Evolutionary conservation across 768 basidiomycete genomes (phyloP), one percentile per base, ranked within the genome.

Genomic region (Termitomyces sp.): DNA sequence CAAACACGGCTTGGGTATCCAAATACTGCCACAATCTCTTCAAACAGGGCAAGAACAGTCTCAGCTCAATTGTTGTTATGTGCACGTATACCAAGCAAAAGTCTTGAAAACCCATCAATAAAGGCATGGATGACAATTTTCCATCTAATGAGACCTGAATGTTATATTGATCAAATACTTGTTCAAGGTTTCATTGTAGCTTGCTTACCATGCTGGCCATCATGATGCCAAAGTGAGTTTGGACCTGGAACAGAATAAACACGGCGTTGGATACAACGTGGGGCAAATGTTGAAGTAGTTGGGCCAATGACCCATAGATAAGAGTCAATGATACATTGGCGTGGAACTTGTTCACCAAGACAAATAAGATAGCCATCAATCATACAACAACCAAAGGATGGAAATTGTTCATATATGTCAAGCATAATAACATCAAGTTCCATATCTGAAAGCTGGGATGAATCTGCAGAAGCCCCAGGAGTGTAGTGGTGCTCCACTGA

Each of bases 61-160:
- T 64, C 38, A 0, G 65, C 71, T 1, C 57, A 44, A 47, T 79
- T 80, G 55, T 79, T 76, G 50, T 68, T 56, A 50, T 64, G 71
- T 0, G 71, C 73, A 9, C 54, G 47, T 3, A 79, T 57, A 0
- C 62, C 75, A 18, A 48, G 54, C 40, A 60, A 52, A 27, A 52
- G 46, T 15, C 50, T 22, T 1, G 67, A 66, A 54, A 67, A 66
- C 3, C 70, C 68, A 59, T 73, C 70, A 39, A 73, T 70, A 32
- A 71, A 73, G 0, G 60, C 66, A 60, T 72, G 70, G 15, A 66
- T 68, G 7, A 74, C 64, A 45, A 73, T 62, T 15, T 64, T 60
- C 68, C 66, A 74, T 2, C 62, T 51, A 12, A 71, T 72, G 0
- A 73, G 53, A 11, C 66, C 72, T 72, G 25, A 12, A 12, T 40